Evolutionary conservation across 805 yeast species (phyloP), one percentile per base, ranked within the genome.

Genomic region (Candida krabiensis): DNA sequence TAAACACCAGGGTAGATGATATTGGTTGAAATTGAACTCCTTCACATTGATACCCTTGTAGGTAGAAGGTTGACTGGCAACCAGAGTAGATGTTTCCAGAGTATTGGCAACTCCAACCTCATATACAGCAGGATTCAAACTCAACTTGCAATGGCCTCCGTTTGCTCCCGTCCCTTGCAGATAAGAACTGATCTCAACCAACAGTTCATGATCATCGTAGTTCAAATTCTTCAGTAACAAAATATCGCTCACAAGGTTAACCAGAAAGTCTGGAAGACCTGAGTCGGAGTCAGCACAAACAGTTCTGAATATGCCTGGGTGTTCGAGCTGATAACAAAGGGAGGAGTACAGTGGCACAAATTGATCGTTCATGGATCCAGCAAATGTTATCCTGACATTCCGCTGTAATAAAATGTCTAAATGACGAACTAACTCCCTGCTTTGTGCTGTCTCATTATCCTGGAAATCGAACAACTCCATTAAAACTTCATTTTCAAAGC

Each of bases 261-360:
- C 62, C 14, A 76, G 57, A 44, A 77, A 77, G 9, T 59, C 60
- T 0, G 79, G 78, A 13, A 54, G 48, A 6, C 39, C 39, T 2
- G 50, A 34, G 2, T 39, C 41, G 2, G 26, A 33, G 55, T 88
- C 96, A 23, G 93, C 75, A 55, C 83, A 89, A 7, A 89, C 80
- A 0, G 95, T 89, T 28, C 97, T 67, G 55, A 76, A 89, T 14
- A 91, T 81, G 57, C 89, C 86, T 1, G 98, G 97, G 63, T 91
- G 99, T 43, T 72, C 70, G 2, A 85, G 70, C 56, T 87, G 90
- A 2, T 80, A 66, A 38, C 93, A 86, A 14, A 84, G 68, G 0
- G 96, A 83, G 0, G 96, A 89, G 55, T 88, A 91, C n/a, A 91
- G 61, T 3, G 98, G 98, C 2, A 89, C 91, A 49, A 93, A 64